Base-by-base conservation (phyloP, 257 asterid genomes). In the Striga asiatica region DNA sequence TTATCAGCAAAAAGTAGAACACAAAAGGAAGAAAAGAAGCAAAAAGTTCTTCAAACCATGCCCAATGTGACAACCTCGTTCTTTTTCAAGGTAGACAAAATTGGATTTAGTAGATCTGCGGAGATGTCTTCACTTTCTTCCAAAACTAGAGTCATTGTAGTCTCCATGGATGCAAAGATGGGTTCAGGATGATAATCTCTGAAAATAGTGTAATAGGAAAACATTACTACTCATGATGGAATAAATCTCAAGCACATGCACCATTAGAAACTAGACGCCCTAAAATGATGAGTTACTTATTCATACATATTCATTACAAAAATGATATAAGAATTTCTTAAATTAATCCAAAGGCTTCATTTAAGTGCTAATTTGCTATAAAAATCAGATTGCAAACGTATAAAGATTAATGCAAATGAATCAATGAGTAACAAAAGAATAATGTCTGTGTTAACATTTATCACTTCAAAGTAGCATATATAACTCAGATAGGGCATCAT, bases 51-150 rank as follows among this genome's bases (percentile, higher is more conserved):
- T n/a, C n/a, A n/a, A n/a, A n/a, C n/a, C n/a, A n/a, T n/a, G 20
- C 57, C 66, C n/a, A 65, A 21, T 58, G 54, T 45, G 66, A 37
- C 11, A 6, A 92, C 99, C 99, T 82, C 72, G 75, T 79, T 72
- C 65, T 54, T 84, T 65, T 77, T 85, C 80, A 82, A 51, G 62
- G 82, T 66, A 71, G 77, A 69, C 77, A 92, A 72, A 56, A 92
- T 66, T 8, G 84, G 87, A 59, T 72, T 58, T 24, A 92, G 88
- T 42, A 92, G 76, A 28, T 82, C 97, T 18, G 66, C 37, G 18
- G 93, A 73, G 57, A 88, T 69, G 47, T 85, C 95, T 75, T 92
- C 99, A 70, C 97, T 92, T 79, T 92, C 99, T 65, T 88, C 99
- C 42, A 92, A 57, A 53, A 88, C 81, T 71, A 92, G 91, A 16